Evolutionary conservation across 306 rosid genomes (phyloP), one percentile per base, ranked within the genome.

Genomic region (Castanospermum australe): DNA sequence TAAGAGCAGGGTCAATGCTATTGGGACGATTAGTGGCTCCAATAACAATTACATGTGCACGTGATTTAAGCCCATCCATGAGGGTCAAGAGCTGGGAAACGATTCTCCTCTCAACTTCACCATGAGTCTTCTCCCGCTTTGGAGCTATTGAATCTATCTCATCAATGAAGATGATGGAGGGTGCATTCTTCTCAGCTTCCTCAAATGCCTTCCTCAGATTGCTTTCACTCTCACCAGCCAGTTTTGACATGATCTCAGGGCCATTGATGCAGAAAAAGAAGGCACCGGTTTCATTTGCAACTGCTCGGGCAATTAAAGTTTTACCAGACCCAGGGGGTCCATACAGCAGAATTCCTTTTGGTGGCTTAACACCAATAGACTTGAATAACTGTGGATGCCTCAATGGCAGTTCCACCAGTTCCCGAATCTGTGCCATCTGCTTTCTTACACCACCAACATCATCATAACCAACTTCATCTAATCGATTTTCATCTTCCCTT

Each of bases 141-240:
- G 99, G 99, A 82, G 99, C 98, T 84, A 95, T 93, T 18, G 98
- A 95, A 84, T 95, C 99, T 62, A 95, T 84, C 88, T 95, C 99
- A 79, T 95, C 99, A 48, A 95, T 91, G 65, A 95, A 95, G 57
- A 95, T 95, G 57, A 95, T 95, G 8, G 99, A 95, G 6, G 99
- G 99, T 20, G 99, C 99, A 90, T 95, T 95, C 92, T 95, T 95
- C 85, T 95, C 97, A 0, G 99, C 99, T 89, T 95, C 99, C 88
- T 95, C 98, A 73, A 95, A 95, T 80, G 99, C 99, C 87, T 95
- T 93, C 83, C 96, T 88, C 54, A 95, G 92, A 84, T 95, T 95
- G 86, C 98, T 95, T 79, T 95, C 98, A 86, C 98, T 95, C 86
- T 95, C 99, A 60, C 99, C 98, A 9, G 99, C 99, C 73, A 92